Evolutionary conservation across 805 yeast genomes (phyloP).

Genomic region (Candida coleopterorum): DNA sequence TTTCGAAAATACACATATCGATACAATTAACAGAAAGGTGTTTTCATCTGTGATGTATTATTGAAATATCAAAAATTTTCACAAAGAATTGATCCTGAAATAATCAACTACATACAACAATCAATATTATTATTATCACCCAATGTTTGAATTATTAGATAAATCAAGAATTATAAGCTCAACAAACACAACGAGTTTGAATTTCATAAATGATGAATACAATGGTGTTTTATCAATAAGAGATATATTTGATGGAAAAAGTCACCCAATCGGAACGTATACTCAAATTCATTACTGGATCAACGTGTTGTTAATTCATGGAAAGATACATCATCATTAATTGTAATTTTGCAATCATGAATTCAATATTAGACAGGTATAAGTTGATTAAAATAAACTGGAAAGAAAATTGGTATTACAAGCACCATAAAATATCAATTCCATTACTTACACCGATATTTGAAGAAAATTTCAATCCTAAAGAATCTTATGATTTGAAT

Average conservation of each 20-base stretch:
- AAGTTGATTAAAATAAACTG: constrained; percentile 34
- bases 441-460: constrained; percentile 84
- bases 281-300: constrained; percentile 28
- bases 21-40: no score
- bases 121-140: constrained; percentile 43
- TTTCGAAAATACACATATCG: no score
- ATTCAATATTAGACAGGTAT: constrained; percentile 10
- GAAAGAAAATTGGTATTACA: constrained; percentile 60
- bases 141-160: constrained; percentile 19
- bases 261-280: constrained; percentile 26
- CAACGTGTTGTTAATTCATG: constrained; percentile 39
- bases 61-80: constrained; percentile 74
- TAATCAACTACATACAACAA: constrained; percentile 52
- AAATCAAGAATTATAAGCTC: constrained; percentile 1
- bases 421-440: constrained; percentile 72
- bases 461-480: constrained; percentile 94
- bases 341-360: constrained; percentile 49
- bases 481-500: constrained; percentile 84
- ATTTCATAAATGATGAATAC: constrained; percentile 1
- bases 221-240: constrained; percentile 10
- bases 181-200: constrained; percentile 12
- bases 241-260: constrained; percentile 4
- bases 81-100: constrained; percentile 81
- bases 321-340: constrained; percentile 58
- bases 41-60: constrained; percentile 61